Conservation (phyloP, 192 early-diverging fungal species). For the Linnemannia elongata region DNA sequence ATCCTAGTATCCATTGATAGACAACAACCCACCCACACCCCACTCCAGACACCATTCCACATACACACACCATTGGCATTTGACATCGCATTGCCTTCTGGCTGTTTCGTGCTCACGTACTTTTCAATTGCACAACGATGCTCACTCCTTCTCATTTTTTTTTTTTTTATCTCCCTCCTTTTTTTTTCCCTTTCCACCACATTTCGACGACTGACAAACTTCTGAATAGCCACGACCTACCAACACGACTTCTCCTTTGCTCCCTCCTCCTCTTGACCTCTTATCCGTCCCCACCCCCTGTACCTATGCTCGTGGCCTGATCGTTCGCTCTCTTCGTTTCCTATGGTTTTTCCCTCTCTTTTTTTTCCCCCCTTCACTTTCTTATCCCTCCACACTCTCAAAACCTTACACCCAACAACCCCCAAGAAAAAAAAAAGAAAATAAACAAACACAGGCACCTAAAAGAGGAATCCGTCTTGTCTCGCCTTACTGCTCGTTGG, state of each 20-base stretch:
- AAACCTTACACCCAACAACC: background rate
- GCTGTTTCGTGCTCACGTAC: too few species aligned
- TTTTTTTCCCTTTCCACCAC: background rate
- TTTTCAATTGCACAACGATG: too few species aligned
- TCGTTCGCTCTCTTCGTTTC: background rate
- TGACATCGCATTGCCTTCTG: too few species aligned
- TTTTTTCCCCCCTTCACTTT: background rate
- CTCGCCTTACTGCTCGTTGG: background rate
- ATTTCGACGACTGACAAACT: background rate
- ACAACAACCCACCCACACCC: too few species aligned
- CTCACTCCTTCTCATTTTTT: too few species aligned
- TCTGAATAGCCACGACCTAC: background rate
- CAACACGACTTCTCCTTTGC: background rate
- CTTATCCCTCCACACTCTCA: background rate
- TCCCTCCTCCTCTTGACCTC: too few species aligned
- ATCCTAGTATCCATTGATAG: too few species aligned
- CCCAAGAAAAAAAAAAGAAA: background rate
- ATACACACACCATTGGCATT: too few species aligned
- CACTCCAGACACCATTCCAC: too few species aligned
- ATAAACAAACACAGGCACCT: too few species aligned
- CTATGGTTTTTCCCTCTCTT: background rate
- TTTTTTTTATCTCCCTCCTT: too few species aligned
- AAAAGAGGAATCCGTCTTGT: background rate
- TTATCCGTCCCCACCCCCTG: background rate
- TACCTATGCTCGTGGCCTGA: background rate